These are phyloP conservation scores for Penicillium sp. DNA, from an alignment of 2,329 filamentous ascomycete species.

Conservation along the genomic window DNA sequence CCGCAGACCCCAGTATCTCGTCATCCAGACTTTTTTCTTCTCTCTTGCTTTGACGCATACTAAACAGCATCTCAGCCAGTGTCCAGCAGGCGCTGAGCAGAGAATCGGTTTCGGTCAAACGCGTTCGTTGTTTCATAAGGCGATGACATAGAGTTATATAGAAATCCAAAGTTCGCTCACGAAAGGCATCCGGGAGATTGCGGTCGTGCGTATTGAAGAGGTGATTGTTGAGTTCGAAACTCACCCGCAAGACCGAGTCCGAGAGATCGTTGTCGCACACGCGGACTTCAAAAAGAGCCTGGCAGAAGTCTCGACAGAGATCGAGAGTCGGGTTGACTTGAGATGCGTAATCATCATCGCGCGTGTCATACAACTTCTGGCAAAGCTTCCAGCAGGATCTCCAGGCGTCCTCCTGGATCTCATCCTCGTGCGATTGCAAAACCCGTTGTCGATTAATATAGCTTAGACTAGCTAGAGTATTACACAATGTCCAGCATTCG, in stretches of 20 bases:
- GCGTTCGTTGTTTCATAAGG: slow-evolving; percentile 87
- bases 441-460: slow-evolving; percentile 76
- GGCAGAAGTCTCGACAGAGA: slow-evolving; percentile 86
- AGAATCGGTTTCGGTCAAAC: slow-evolving; percentile 74
- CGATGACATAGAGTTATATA: slow-evolving; percentile 91
- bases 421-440: slow-evolving; percentile 69
- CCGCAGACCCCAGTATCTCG: slow-evolving; percentile 78
- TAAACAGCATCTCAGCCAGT: slow-evolving; percentile 89
- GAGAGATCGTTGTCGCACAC: slow-evolving; percentile 70
- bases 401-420: slow-evolving; percentile 84
- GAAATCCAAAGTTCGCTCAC: slow-evolving; percentile 86
- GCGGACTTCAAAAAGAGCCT: slow-evolving; percentile 81
- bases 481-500: slow-evolving; percentile 92
- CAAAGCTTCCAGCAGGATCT: slow-evolving; percentile 91
- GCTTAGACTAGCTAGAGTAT: slow-evolving; percentile 79
- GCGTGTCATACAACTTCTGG: slow-evolving; percentile 78
- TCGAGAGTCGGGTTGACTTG: slow-evolving; percentile 73
- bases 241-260: slow-evolving; percentile 84
- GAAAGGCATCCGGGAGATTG: slow-evolving; percentile 76
- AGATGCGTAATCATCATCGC: slow-evolving; percentile 64
- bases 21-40: slow-evolving; percentile 71
- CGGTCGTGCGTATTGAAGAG: slow-evolving; percentile 88
- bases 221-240: slow-evolving; percentile 93
- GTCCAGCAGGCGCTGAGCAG: slow-evolving; percentile 83
- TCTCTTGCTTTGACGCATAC: slow-evolving; percentile 72